phyloP scores from a whole-genome alignment of 495 filamentous ascomycete genomes.

The Xylaria sp. region DNA sequence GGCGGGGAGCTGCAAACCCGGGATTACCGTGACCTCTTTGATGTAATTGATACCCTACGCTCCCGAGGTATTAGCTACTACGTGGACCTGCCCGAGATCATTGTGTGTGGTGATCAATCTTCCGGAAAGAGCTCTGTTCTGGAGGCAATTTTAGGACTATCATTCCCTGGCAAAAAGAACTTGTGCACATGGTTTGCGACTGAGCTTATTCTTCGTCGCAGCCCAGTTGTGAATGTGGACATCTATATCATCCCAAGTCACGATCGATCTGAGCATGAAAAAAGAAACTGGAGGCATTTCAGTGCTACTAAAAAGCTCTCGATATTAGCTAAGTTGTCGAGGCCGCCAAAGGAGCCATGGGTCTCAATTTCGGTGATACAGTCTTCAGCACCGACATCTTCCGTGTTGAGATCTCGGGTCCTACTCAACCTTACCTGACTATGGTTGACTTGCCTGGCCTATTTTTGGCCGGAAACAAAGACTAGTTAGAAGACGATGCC shows the following conservation, averaged over 20 bases:
- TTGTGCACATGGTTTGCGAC: constrained; percentile 73
- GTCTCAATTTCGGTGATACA: constrained; percentile 44
- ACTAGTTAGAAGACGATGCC: constrained; percentile 56
- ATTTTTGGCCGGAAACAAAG: constrained; percentile 59
- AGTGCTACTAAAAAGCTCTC: neutral
- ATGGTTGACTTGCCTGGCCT: constrained; percentile 75
- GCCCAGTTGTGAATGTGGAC: constrained; percentile 41
- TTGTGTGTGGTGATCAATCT: neutral
- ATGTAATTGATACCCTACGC: neutral
- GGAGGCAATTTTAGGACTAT: neutral
- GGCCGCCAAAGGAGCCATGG: constrained; percentile 59
- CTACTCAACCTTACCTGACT: constrained; percentile 67
- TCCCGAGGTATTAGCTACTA: neutral
- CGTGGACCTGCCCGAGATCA: constrained; percentile 63
- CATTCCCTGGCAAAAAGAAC: constrained; percentile 53
- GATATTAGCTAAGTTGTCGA: neutral
- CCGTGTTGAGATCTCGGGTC: constrained; percentile 70
- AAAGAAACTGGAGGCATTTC: neutral
- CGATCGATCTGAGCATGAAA: neutral
- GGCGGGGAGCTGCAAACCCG: neutral
- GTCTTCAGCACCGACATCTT: constrained; percentile 72
- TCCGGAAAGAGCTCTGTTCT: neutral
- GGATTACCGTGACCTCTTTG: neutral
- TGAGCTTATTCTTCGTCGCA: constrained; percentile 63
- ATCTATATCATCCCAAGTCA: constrained; percentile 52